These are phyloP conservation scores for Chlorociboria aeruginascens DNA, from an alignment of 495 filamentous ascomycete genomes.

Conservation along the genomic window DNA sequence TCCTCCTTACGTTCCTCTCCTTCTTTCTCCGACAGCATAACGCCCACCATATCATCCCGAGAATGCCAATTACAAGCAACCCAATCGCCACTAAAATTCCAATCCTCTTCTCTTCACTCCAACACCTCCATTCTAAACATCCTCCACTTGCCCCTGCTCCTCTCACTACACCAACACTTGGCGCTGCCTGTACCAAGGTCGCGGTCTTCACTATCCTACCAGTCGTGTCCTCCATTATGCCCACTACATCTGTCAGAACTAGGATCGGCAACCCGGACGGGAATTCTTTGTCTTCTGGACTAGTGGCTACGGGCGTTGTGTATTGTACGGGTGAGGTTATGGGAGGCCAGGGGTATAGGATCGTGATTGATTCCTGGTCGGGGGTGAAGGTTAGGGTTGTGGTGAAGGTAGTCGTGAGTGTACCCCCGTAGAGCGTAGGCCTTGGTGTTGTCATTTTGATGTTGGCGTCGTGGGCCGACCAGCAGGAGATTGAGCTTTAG, in stretches of 20 bases:
- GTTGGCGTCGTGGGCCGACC: background rate
- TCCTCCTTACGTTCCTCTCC: background rate
- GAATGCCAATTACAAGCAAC: background rate
- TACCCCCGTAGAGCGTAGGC: background rate
- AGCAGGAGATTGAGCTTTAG: no score
- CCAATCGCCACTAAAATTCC: slow-evolving; percentile 1
- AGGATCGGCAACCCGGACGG: background rate
- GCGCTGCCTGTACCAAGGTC: background rate
- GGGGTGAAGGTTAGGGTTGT: background rate
- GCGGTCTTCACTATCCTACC: background rate
- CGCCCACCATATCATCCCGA: background rate
- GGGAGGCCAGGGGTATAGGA: background rate
- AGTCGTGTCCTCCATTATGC: background rate
- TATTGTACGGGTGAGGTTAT: background rate
- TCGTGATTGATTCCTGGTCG: background rate
- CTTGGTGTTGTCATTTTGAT: background rate
- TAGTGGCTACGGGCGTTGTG: background rate
- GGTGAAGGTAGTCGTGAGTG: background rate
- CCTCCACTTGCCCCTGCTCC: background rate
- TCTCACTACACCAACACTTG: background rate
- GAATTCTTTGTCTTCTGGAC: background rate
- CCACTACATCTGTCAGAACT: slow-evolving; percentile 3
- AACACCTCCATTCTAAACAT: slow-evolving; percentile 3
- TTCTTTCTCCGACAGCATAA: background rate
- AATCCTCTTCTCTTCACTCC: background rate